These are phyloP conservation scores for Suhomyces terraborum DNA, from an alignment of 1,139 yeast genomes.

Conservation along the genomic window DNA sequence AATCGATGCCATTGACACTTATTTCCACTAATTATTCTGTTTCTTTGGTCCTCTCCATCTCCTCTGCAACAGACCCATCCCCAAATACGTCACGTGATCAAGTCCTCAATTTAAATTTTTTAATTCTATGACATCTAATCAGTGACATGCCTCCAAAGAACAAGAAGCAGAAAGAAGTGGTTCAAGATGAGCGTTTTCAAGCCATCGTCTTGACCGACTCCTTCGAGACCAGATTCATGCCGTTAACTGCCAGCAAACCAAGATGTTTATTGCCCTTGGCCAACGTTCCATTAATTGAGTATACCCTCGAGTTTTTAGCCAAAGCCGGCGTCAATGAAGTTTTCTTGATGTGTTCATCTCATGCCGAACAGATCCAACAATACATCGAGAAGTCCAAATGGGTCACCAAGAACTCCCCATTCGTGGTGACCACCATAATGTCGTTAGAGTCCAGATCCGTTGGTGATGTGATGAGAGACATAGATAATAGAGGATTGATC, in stretches of 20 bases:
- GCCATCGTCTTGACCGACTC: constrained; percentile 95
- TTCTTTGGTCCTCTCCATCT: background rate
- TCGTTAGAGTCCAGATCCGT: constrained; percentile 89
- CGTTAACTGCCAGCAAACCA: constrained; percentile 81
- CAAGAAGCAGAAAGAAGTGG: constrained; percentile 56
- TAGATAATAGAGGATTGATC: constrained; percentile 86
- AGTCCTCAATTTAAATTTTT: constrained; percentile 5
- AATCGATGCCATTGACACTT: too few species aligned
- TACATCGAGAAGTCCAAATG: constrained; percentile 86
- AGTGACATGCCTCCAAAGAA: constrained; percentile 46
- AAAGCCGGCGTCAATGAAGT: constrained; percentile 90
- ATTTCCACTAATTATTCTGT: too few species aligned
- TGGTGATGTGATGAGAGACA: constrained; percentile 96
- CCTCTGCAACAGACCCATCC: background rate
- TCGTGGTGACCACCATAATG: constrained; percentile 72
- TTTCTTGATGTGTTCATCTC: constrained; percentile 83
- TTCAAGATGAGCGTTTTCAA: constrained; percentile 76
- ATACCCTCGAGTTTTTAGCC: constrained; percentile 91
- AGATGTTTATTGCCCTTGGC: constrained; percentile 90
- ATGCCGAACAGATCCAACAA: constrained; percentile 82
- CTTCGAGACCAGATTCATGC: constrained; percentile 88
- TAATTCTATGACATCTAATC: background rate
- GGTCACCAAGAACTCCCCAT: constrained; percentile 74
- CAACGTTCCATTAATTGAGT: constrained; percentile 89
- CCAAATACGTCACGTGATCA: constrained; percentile 7